Evolutionary conservation across 495 filamentous ascomycete genomes (phyloP).

Genomic region (Chaetomium fimeti): DNA sequence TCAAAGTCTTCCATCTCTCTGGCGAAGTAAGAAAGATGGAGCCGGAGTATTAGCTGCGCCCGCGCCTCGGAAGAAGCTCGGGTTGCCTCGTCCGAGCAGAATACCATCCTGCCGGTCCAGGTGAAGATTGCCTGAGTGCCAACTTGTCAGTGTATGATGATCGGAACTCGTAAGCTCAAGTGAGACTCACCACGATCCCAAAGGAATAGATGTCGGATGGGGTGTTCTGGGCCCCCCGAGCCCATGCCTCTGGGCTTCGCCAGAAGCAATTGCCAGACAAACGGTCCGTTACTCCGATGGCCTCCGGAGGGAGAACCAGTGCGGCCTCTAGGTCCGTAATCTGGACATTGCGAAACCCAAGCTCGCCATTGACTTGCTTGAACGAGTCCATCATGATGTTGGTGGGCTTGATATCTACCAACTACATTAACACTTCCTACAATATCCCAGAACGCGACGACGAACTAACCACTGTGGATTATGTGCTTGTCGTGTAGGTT

Average conservation of each 20-base stretch:
- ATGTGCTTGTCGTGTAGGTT: conserved; percentile 16
- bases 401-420: conserved; percentile 15
- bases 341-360: conserved; percentile 14
- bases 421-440: conserved; percentile 4
- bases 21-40: conserved; percentile 18
- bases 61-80: conserved; percentile 13
- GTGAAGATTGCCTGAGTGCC: conserved; percentile 14
- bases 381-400: conserved; percentile 19
- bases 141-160: conserved; percentile 7
- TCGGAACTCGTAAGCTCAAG: too few relatives aligned
- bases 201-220: conserved; percentile 18
- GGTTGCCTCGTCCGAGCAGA: conserved; percentile 15
- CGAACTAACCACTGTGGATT: conserved; percentile 11
- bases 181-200: conserved; percentile 18
- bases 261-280: conserved; percentile 15
- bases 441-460: background rate
- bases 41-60: conserved; percentile 16
- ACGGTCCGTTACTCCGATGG: conserved; percentile 17
- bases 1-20: conserved; percentile 15
- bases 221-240: conserved; percentile 16
- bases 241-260: conserved; percentile 20
- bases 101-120: conserved; percentile 19
- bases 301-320: conserved; percentile 9
- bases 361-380: conserved; percentile 6
- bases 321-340: conserved; percentile 17